Conservation (phyloP, 345 rosid species). For the Eucalyptus tenuipes region DNA sequence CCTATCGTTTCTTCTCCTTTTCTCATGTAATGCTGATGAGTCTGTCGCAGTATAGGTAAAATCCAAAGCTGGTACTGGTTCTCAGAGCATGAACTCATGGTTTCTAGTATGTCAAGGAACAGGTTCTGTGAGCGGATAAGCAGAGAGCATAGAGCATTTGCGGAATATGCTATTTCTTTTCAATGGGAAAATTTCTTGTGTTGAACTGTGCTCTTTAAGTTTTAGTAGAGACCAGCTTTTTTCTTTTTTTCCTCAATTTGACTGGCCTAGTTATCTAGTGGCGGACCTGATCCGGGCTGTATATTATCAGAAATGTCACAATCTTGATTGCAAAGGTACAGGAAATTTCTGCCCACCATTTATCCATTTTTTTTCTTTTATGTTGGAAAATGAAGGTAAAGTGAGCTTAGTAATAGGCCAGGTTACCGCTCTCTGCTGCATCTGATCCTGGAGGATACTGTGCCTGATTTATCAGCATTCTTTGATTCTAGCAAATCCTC, state of each 20-base stretch:
- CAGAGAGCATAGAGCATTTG: constrained; percentile 91
- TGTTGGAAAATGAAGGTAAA: not conserved
- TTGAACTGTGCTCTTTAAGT: not conserved
- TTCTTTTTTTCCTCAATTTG: not conserved
- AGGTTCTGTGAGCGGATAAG: constrained; percentile 86
- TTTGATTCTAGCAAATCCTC: constrained; percentile 11
- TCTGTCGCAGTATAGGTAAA: constrained; percentile 28
- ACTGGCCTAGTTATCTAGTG: constrained; percentile 62
- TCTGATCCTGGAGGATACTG: constrained; percentile 36
- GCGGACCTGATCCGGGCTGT: constrained; percentile 59
- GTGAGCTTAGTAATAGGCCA: constrained; percentile 10
- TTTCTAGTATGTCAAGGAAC: constrained; percentile 83
- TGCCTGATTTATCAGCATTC: constrained; percentile 24
- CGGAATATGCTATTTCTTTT: constrained; percentile 18
- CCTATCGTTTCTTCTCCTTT: not conserved
- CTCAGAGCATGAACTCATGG: constrained; percentile 64
- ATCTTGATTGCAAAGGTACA: constrained; percentile 87
- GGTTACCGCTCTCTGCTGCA: constrained; percentile 74
- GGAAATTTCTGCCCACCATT: not conserved
- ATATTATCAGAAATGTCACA: constrained; percentile 82
- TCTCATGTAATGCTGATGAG: not conserved
- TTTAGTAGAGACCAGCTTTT: not conserved
- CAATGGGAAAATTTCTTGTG: not conserved
- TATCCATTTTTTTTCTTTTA: not conserved
- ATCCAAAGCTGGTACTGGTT: constrained; percentile 97